Percentiles rank a stretch among this genome's conserved stretches.
Evolutionary conservation across 2,329 filamentous ascomycete species (phyloP).

Genomic region (Alternaria brassicae): DNA sequence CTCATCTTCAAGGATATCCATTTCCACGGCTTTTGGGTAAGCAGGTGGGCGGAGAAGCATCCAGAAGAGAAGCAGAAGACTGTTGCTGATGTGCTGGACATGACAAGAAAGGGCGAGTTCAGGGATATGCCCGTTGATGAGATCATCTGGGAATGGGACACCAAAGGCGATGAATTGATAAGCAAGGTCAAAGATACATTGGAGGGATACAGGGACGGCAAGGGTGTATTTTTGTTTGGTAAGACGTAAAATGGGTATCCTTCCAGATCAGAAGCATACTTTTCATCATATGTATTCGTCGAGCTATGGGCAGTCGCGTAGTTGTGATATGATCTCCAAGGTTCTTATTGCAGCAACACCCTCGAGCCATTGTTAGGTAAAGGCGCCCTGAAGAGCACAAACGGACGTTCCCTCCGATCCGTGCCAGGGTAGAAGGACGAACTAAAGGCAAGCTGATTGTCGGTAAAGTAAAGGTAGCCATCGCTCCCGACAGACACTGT

Average conservation of each 20-base stretch:
- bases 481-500: constrained; percentile 52
- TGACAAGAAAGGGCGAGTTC: constrained; percentile 79
- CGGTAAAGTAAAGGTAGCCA: constrained; percentile 62
- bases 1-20: constrained; percentile 92
- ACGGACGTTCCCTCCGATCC: constrained; percentile 54
- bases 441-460: constrained; percentile 57
- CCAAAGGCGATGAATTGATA: constrained; percentile 71
- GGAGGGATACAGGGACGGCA: constrained; percentile 83
- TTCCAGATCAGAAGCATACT: not conserved
- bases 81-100: constrained; percentile 80
- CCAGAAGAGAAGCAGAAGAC: constrained; percentile 76
- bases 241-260: constrained; percentile 35
- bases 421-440: constrained; percentile 51
- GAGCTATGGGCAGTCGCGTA: not conserved
- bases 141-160: constrained; percentile 83
- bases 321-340: not conserved
- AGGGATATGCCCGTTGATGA: constrained; percentile 83
- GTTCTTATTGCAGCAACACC: constrained; percentile 30
- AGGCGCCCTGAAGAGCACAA: constrained; percentile 52
- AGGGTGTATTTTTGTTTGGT: constrained; percentile 86
- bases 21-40: constrained; percentile 95
- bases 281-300: not conserved
- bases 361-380: constrained; percentile 55
- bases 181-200: constrained; percentile 83
- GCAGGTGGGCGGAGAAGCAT: constrained; percentile 81